These are phyloP conservation scores for Collybia sp. DNA, from an alignment of 768 basidiomycete genomes.

Conservation along the genomic window DNA sequence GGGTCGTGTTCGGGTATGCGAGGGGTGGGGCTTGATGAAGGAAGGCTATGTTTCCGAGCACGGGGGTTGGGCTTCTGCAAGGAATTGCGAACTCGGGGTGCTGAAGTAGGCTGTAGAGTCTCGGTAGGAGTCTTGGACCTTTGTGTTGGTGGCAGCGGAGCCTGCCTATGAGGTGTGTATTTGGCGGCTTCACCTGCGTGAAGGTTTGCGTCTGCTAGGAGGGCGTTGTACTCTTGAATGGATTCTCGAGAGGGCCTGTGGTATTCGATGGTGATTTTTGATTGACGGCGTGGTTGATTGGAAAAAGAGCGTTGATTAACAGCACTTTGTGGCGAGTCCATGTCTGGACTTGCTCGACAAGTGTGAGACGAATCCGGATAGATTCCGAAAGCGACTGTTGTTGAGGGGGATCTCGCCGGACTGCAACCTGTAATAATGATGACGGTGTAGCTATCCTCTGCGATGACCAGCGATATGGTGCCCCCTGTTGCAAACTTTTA, in stretches of 20 bases:
- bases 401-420: neutral
- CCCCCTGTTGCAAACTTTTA: neutral
- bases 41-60: constrained; percentile 48
- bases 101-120: constrained; percentile 25
- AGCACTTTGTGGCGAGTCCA: constrained; percentile 42
- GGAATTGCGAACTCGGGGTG: constrained; percentile 44
- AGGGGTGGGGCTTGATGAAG: constrained; percentile 27
- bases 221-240: constrained; percentile 73
- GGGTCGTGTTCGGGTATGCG: constrained; percentile 51
- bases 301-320: constrained; percentile 41
- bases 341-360: constrained; percentile 15
- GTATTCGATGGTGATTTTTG: constrained; percentile 72
- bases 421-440: no score
- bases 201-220: constrained; percentile 55
- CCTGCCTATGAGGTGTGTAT: constrained; percentile 29
- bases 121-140: constrained; percentile 44
- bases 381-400: neutral
- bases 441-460: neutral
- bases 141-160: constrained; percentile 37
- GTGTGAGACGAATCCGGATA: neutral
- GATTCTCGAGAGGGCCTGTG: constrained; percentile 71
- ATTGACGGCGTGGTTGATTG: constrained; percentile 41
- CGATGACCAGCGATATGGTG: neutral
- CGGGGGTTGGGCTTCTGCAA: constrained; percentile 59
- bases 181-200: constrained; percentile 50